Percentiles rank a stretch among this genome's conserved stretches.
phyloP scores from a whole-genome alignment of 31 red algal species.

The Odonthalia washingtoniensis region DNA sequence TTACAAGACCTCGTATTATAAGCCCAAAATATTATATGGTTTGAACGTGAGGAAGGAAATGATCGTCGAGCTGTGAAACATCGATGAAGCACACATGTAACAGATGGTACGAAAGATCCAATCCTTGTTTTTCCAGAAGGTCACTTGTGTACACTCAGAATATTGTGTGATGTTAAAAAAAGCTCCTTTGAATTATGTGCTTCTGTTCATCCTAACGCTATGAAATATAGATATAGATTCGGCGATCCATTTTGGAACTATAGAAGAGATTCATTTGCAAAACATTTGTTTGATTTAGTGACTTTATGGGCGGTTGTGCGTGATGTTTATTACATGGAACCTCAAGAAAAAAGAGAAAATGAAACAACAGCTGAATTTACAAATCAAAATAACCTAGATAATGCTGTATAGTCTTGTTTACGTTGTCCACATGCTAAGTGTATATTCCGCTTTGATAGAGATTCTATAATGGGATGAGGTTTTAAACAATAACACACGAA shows the following conservation, averaged over 20 bases:
- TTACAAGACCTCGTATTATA: constrained; percentile 85
- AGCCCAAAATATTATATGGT: constrained; percentile 95
- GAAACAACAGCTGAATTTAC: constrained; percentile 85
- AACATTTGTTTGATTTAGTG: constrained; percentile 90
- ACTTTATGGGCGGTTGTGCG: constrained; percentile 95
- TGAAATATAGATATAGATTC: constrained; percentile 84
- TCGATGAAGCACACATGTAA: constrained; percentile 76
- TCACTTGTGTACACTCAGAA: constrained; percentile 92
- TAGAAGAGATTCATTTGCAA: constrained; percentile 61
- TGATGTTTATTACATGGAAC: constrained; percentile 94
- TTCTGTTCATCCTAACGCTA: constrained; percentile 87
- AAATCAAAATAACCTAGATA: too few relatives aligned
- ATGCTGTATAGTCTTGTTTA: too few relatives aligned
- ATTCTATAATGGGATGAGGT: too few relatives aligned
- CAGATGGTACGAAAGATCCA: constrained; percentile 78
- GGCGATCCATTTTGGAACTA: constrained; percentile 95
- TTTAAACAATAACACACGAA: too few relatives aligned
- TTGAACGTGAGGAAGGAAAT: constrained; percentile 90
- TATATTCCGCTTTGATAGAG: too few relatives aligned
- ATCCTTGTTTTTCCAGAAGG: constrained; percentile 98
- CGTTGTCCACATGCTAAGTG: too few relatives aligned
- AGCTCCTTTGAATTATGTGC: constrained; percentile 92
- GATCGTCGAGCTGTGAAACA: constrained; percentile 83
- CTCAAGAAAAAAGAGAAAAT: constrained; percentile 50
- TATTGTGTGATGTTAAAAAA: constrained; percentile 98